phyloP scores from a whole-genome alignment of 2,329 filamentous ascomycete species.

The Thermomyces lanuginosus region DNA sequence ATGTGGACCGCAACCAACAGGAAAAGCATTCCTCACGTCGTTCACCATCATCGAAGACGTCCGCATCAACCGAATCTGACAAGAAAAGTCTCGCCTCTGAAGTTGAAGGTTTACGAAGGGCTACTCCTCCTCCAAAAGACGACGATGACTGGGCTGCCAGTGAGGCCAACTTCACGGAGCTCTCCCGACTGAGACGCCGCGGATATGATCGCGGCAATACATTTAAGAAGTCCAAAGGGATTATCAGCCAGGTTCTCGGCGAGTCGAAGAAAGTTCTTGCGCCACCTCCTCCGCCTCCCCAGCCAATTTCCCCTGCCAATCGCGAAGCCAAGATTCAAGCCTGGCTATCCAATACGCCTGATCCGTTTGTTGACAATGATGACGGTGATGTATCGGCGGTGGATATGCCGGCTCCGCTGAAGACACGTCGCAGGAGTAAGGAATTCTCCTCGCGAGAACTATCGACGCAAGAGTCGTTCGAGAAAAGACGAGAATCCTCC shows the following conservation, averaged over 20 bases:
- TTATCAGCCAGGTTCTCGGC: conserved; percentile 29
- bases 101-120: conserved; percentile 11
- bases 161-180: conserved; percentile 24
- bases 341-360: conserved; percentile 42
- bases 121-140: conserved; percentile 15
- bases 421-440: conserved; percentile 21
- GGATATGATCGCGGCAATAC: conserved; percentile 10
- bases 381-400: conserved; percentile 22
- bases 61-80: conserved; percentile 7
- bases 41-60: conserved; percentile 9
- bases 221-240: conserved; percentile 23
- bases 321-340: conserved; percentile 42
- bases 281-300: conserved; percentile 23
- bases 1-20: conserved; percentile 9
- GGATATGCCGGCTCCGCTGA: conserved; percentile 26
- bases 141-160: conserved; percentile 22
- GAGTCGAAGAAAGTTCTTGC: conserved; percentile 31
- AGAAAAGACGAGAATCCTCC: conserved; percentile 2
- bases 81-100: conserved; percentile 12
- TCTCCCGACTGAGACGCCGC: conserved; percentile 21
- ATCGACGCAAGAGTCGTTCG: conserved; percentile 1
- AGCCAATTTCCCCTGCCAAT: conserved; percentile 9
- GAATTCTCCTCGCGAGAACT: not conserved
- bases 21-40: too few relatives aligned
- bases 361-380: conserved; percentile 36